A percentile compares a stretch with the other conserved stretches of the same genome.
Evolutionary conservation across 768 basidiomycete genomes (phyloP).

Genomic region (Saitozyma podzolica): DNA sequence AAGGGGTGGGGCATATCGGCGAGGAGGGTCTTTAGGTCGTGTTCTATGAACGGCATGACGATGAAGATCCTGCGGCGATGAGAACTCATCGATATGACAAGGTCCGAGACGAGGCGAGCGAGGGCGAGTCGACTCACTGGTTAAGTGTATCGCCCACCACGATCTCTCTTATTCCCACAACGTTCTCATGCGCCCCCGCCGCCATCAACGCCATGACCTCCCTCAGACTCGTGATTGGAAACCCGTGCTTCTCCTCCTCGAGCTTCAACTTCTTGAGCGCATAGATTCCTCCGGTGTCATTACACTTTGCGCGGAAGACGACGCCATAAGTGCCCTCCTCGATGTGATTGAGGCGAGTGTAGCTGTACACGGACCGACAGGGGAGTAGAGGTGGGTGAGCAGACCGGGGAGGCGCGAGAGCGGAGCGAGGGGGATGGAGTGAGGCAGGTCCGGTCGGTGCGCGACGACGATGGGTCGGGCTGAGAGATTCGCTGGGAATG

Average conservation of each 20-base stretch:
- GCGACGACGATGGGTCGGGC: not conserved
- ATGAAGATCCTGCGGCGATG: slow-evolving; percentile 77
- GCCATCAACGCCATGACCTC: slow-evolving; percentile 95
- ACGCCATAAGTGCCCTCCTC: slow-evolving; percentile 98
- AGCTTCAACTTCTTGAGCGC: slow-evolving; percentile 97
- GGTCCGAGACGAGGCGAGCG: not conserved
- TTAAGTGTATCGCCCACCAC: slow-evolving; percentile 98
- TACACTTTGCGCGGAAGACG: slow-evolving; percentile 94
- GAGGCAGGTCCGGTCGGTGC: not conserved
- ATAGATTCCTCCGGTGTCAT: slow-evolving; percentile 90
- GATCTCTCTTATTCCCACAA: slow-evolving; percentile 93
- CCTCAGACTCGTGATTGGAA: slow-evolving; percentile 92
- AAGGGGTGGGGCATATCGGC: slow-evolving; percentile 95
- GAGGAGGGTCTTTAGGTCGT: slow-evolving; percentile 94
- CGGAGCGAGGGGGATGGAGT: slow-evolving; percentile 8
- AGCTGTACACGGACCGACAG: slow-evolving; percentile 89
- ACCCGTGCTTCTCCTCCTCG: slow-evolving; percentile 97
- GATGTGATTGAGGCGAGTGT: slow-evolving; percentile 93
- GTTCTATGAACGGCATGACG: slow-evolving; percentile 99
- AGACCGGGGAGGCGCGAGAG: slow-evolving; percentile 63
- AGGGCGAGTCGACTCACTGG: slow-evolving; percentile 84
- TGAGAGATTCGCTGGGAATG: not conserved
- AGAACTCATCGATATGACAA: slow-evolving; percentile 1
- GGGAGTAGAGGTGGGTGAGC: slow-evolving; percentile 76
- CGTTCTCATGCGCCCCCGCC: slow-evolving; percentile 85